Base-by-base conservation (phyloP, 2,329 filamentous ascomycete species). In the Fusarium chuoi region DNA sequence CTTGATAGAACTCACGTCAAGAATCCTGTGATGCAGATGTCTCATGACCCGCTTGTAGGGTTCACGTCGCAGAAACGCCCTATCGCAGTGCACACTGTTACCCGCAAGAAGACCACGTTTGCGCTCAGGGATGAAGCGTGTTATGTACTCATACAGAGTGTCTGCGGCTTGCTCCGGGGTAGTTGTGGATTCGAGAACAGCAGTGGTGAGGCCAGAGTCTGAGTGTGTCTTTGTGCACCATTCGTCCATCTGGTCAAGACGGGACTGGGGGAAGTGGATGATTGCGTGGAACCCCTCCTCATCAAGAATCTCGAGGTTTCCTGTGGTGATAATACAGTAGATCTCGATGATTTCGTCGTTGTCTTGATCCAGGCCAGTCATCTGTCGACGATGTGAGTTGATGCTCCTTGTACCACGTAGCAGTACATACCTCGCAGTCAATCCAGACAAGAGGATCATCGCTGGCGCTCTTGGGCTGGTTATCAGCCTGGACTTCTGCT, bases 1-100 rank as follows among this genome's bases (percentile, higher is more conserved):
- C 84, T 98, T 98, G 79, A 98, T 89, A 52, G 91, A 89, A 82
- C 95, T 98, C 62, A 98, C 94, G 81, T 99, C 96, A 54, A 98
- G 84, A 72, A 99, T 93, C 22, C 96, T 90, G 83, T 99, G 95
- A 83, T 97, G 93, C 75, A 99, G 85, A 82, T 96, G 90, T 64
- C 93, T 89, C 55, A 94, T 84, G 5, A 98, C 90, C 67, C 87
- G 85, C 44, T 87, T 89, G 82, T 96, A 99, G 0, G 95, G 95
- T 64, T 87, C 87, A 71, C 89, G 89, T 10, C 90, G 87, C 68
- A 99, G 86, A 80, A 99, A 99, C 5, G 90, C 90, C 77, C 91
- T 90, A 82, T 99, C 96, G 7, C 93, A 94, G 80, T 99, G 96
- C 33, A 99, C 94, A 65, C 92, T 96, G 83, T 98, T 99, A 5